A percentile compares a stretch with the other conserved stretches of the same genome.
Evolutionary conservation across 345 rosid species (phyloP).

Genomic region (Geranium brycei): DNA sequence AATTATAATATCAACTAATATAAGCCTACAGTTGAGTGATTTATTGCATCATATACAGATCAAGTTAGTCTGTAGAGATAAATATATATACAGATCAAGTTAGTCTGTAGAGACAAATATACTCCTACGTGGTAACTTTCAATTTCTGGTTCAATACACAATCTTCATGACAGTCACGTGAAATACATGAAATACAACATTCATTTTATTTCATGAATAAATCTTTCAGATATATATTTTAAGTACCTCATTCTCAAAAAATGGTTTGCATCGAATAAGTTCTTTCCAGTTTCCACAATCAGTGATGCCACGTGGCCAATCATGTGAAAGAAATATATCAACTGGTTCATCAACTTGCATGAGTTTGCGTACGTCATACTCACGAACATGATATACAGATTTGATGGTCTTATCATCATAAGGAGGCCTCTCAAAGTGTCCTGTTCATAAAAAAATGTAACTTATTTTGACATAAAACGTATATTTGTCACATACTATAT

Average conservation of each 20-base stretch:
- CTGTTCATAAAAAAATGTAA: constrained; percentile 24
- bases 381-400: constrained; percentile 82
- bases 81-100: no score
- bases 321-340: constrained; percentile 87
- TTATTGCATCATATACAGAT: no score
- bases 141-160: no score
- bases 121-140: no score
- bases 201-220: not conserved
- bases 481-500: not conserved
- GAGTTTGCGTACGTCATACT: constrained; percentile 79
- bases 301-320: constrained; percentile 90
- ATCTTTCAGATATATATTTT: not conserved
- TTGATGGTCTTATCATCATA: constrained; percentile 50
- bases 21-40: no score
- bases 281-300: constrained; percentile 57
- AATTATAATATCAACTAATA: no score
- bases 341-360: constrained; percentile 70
- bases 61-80: no score
- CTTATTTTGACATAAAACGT: not conserved
- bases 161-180: no score
- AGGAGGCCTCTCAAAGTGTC: constrained; percentile 83
- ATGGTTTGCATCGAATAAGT: constrained; percentile 44
- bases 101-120: no score
- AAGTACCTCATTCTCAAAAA: constrained; percentile 58
- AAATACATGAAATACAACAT: not conserved